phyloP scores from a whole-genome alignment of 2,329 filamentous ascomycete genomes.

The Verticillium klebahnii region DNA sequence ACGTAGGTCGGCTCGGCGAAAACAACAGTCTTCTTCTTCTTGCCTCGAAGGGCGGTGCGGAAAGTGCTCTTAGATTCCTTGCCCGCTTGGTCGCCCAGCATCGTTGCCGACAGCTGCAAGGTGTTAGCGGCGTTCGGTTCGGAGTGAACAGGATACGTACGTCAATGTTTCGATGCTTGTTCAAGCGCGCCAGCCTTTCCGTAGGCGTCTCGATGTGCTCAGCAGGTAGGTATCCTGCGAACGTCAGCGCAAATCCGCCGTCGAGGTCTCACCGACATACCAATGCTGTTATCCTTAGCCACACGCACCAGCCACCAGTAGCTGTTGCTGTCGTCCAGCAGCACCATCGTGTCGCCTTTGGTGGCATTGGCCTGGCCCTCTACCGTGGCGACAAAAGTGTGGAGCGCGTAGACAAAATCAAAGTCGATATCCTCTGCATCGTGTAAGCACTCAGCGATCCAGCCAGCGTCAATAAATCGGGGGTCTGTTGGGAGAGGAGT shows the following conservation, averaged over 20 bases:
- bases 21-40: conserved; percentile 80
- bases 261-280: conserved; percentile 28
- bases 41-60: conserved; percentile 76
- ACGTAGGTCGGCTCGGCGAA: conserved; percentile 84
- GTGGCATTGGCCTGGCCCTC: conserved; percentile 98
- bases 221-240: conserved; percentile 82
- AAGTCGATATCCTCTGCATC: conserved; percentile 98
- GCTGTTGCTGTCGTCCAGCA: conserved; percentile 97
- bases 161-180: conserved; percentile 98
- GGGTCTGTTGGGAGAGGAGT: conserved; percentile 51
- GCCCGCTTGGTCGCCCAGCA: conserved; percentile 54
- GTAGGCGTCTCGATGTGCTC: conserved; percentile 99
- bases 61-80: conserved; percentile 80
- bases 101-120: conserved; percentile 52
- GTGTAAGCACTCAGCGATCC: conserved; percentile 82
- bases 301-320: conserved; percentile 99
- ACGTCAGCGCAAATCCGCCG: conserved; percentile 15
- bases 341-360: conserved; percentile 97
- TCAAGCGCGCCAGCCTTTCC: conserved; percentile 85
- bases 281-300: conserved; percentile 95
- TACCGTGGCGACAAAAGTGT: conserved; percentile 96
- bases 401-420: conserved; percentile 96
- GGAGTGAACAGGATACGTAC: conserved; percentile 42
- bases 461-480: conserved; percentile 66
- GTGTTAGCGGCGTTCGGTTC: conserved; percentile 16